These are phyloP conservation scores for Epichloe glyceriae DNA, from an alignment of 2,329 filamentous ascomycete genomes.

Conservation along the genomic window DNA sequence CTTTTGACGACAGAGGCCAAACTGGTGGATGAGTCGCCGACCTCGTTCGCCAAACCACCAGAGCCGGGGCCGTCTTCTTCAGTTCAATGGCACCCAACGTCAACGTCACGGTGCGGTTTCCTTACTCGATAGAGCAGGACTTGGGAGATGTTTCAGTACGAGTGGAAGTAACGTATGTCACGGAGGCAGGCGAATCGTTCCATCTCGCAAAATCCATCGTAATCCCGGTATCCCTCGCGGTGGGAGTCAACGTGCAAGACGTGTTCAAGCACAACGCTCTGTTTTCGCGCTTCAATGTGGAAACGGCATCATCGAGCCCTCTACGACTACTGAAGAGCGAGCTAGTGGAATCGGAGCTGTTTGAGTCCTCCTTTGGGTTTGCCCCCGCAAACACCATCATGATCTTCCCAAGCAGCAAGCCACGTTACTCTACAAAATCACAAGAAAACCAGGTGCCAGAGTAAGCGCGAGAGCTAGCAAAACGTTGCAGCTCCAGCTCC, in stretches of 20 bases:
- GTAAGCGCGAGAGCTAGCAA: conserved; percentile 19
- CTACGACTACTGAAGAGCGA: conserved; percentile 59
- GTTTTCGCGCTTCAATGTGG: conserved; percentile 85
- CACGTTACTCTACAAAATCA: conserved; percentile 68
- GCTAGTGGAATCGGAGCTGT: conserved; percentile 57
- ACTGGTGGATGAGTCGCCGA: conserved; percentile 28
- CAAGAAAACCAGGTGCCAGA: conserved; percentile 33
- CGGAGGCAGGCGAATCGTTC: conserved; percentile 40
- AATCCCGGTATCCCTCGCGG: conserved; percentile 61
- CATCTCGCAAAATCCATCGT: conserved; percentile 36
- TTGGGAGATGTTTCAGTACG: conserved; percentile 57
- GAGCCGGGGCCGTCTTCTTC: conserved; percentile 40
- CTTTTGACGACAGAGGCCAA: conserved; percentile 48
- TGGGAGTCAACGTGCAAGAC: conserved; percentile 95
- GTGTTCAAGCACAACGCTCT: conserved; percentile 74
- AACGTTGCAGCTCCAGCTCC: conserved; percentile 54
- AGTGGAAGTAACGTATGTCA: conserved; percentile 64
- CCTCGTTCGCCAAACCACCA: conserved; percentile 34
- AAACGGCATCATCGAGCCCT: conserved; percentile 63
- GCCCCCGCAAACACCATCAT: conserved; percentile 40
- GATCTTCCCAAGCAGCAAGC: conserved; percentile 72
- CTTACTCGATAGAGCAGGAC: conserved; percentile 74
- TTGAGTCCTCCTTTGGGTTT: conserved; percentile 48
- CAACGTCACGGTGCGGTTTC: conserved; percentile 49
- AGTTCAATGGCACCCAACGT: conserved; percentile 30